Evolutionary conservation across 345 rosid species (phyloP), one percentile per base, ranked within the genome.

Genomic region (Citrus cavaleriei): DNA sequence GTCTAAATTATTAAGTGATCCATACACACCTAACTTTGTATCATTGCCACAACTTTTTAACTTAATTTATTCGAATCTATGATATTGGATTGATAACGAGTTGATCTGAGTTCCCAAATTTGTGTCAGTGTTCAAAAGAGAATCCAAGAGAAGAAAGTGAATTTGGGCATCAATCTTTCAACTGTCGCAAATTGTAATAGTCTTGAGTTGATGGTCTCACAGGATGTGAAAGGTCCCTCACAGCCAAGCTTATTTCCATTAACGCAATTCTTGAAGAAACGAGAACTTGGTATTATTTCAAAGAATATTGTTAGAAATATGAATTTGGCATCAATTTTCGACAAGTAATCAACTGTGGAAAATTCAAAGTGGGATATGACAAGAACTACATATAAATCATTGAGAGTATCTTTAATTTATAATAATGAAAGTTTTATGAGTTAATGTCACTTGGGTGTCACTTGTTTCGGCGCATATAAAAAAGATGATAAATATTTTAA

Each of bases 391-490:
- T 46, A 13, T 1, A 46, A 46, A 3, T 3, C 18, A 46, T 46
- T 46, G 51, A 42, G 51, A 42, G 16, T 12, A 46, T 46, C 18
- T 46, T 46, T 46, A 46, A 46, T 46, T 46, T 46, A 46, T 46
- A 46, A 46, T 13, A 12, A 46, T 46, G 5, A 46, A 13, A 46
- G 42, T 38, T 9, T 38, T 38, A 38, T 38, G 42, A 38, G 42
- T 7, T 38, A 38, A 38, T 9, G 0, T 2, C 42, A 9, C 12
- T 38, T 8, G 42, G 42, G 42, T 38, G 42, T 9, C 12, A 9
- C 0, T 38, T 38, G 10, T 38, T 38, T 38, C 3, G 10, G 0
- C 6, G 0, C 2, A 7, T 38, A 38, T 2, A 0, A 38, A 38
- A 38, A 8, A 8, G 2, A 2, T 38, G 7, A 9, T 38, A 38